Evolutionary conservation across 2,329 filamentous ascomycete species (phyloP).

Genomic region (Catunica adiposa): DNA sequence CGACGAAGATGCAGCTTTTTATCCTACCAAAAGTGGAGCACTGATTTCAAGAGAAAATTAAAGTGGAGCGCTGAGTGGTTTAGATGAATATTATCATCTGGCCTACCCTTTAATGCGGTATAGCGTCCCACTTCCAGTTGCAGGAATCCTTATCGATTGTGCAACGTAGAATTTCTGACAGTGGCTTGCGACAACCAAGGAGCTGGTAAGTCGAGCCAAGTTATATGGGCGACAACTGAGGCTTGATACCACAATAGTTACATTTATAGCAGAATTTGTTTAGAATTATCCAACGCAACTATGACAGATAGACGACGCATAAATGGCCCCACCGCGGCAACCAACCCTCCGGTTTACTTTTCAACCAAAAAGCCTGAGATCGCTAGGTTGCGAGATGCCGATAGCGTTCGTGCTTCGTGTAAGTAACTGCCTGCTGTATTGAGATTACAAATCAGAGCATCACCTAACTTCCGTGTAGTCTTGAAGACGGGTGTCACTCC

Average conservation of each 20-base stretch:
- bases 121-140: not conserved
- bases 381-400: slow-evolving; percentile 41
- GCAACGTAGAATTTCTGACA: too few relatives aligned
- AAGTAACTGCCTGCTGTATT: slow-evolving; percentile 23
- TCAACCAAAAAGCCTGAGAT: slow-evolving; percentile 27
- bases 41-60: not conserved
- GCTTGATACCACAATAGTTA: too few relatives aligned
- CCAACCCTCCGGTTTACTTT: slow-evolving; percentile 56
- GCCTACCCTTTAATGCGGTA: not conserved
- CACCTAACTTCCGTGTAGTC: slow-evolving; percentile 33
- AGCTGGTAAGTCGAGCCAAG: too few relatives aligned
- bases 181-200: too few relatives aligned
- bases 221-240: too few relatives aligned
- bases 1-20: not conserved
- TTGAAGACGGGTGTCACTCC: slow-evolving; percentile 84
- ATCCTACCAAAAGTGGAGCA: not conserved
- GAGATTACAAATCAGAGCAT: too few relatives aligned
- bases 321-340: slow-evolving; percentile 71
- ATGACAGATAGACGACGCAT: slow-evolving; percentile 81
- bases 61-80: not conserved
- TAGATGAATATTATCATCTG: not conserved
- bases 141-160: not conserved
- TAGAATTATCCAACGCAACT: not conserved
- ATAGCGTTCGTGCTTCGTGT: slow-evolving; percentile 77
- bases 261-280: not conserved